Conservation (phyloP, 2,329 filamentous ascomycete genomes). For the Nannizziopsis arthrosporioides region DNA sequence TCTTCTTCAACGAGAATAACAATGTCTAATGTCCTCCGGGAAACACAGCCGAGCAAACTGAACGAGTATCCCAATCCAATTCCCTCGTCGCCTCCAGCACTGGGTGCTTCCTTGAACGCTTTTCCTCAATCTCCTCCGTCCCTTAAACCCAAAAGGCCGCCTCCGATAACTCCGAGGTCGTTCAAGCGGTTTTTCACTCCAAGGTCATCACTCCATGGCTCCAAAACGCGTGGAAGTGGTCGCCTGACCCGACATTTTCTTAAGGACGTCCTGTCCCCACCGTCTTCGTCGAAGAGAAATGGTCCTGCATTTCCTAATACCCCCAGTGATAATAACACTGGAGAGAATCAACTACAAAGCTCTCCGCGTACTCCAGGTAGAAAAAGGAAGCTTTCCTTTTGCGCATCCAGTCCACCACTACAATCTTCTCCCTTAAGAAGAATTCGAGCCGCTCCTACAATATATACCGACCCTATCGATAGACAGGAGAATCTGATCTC, state of each 20-base stretch:
- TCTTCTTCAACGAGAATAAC: background rate
- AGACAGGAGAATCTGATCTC: conserved; percentile 19
- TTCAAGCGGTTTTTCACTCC: conserved; percentile 43
- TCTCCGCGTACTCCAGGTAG: conserved; percentile 31
- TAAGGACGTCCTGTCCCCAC: conserved; percentile 30
- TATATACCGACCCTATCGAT: conserved; percentile 21
- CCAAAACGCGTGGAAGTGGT: conserved; percentile 25
- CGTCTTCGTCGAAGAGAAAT: conserved; percentile 29
- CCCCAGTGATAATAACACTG: conserved; percentile 21
- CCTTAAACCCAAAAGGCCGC: conserved; percentile 34
- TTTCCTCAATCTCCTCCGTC: conserved; percentile 35
- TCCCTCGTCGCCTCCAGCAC: conserved; percentile 15
- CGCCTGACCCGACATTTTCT: conserved; percentile 36
- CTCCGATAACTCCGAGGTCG: conserved; percentile 41
- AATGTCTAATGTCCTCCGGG: conserved; percentile 9
- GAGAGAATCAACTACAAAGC: conserved; percentile 22
- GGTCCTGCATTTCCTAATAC: conserved; percentile 33
- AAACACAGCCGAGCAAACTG: conserved; percentile 8
- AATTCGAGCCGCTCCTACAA: conserved; percentile 26
- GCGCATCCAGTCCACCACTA: conserved; percentile 34
- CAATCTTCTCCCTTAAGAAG: conserved; percentile 40
- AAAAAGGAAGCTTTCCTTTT: conserved; percentile 38
- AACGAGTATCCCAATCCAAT: conserved; percentile 11
- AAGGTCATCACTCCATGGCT: conserved; percentile 30
- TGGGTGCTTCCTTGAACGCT: conserved; percentile 18